phyloP scores from a whole-genome alignment of 345 rosid species.

The Murraya koenigii region DNA sequence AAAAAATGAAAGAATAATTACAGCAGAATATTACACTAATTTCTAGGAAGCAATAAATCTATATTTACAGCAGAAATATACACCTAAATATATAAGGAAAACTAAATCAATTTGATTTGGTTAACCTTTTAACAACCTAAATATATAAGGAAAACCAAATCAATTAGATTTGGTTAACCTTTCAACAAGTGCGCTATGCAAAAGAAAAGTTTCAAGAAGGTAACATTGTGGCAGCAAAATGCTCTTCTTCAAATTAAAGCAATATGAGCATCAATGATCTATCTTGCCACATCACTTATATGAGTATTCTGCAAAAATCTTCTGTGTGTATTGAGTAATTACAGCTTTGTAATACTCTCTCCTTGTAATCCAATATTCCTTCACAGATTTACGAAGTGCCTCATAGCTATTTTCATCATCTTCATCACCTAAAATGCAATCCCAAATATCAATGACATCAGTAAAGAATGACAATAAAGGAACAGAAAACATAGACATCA shows the following conservation, averaged over 20 bases:
- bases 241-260: neutral
- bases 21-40: no score
- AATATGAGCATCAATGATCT: neutral
- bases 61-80: no score
- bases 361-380: constrained; percentile 53
- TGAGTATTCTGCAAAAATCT: constrained; percentile 2
- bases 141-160: no score
- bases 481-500: neutral
- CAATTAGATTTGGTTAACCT: no score
- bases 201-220: neutral
- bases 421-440: constrained; percentile 28
- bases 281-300: neutral
- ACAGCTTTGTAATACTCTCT: constrained; percentile 68
- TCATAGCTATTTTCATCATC: constrained; percentile 47
- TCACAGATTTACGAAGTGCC: constrained; percentile 51
- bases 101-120: no score
- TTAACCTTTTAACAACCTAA: no score
- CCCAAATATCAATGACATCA: constrained; percentile 1
- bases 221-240: neutral
- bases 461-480: neutral
- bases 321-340: constrained; percentile 18
- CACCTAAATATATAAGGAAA: no score
- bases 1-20: no score
- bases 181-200: neutral
- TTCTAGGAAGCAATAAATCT: no score